phyloP scores from a whole-genome alignment of 1,139 yeast species.

The Yueomyces sp. region DNA sequence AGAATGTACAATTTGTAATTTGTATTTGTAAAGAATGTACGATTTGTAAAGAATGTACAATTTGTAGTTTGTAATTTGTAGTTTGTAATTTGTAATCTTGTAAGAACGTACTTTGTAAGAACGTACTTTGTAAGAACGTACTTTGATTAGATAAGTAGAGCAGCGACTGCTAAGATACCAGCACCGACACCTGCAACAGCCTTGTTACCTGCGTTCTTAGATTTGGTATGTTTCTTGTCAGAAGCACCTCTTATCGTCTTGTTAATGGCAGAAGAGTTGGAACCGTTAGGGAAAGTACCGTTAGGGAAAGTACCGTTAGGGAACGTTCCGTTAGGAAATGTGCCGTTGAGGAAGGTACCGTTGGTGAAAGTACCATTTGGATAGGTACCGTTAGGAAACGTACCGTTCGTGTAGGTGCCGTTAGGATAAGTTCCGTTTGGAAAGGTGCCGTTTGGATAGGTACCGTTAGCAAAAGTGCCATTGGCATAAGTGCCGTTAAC shows the following conservation, averaged over 20 bases:
- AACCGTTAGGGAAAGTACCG: background rate
- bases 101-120: too few species aligned
- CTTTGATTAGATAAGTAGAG: constrained; percentile 1
- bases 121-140: too few species aligned
- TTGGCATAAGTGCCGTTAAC: constrained; percentile 3
- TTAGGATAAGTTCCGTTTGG: background rate
- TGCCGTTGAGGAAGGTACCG: background rate
- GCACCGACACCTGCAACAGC: constrained; percentile 1
- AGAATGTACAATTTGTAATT: too few species aligned
- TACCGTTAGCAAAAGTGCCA: constrained; percentile 4
- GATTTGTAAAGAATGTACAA: too few species aligned
- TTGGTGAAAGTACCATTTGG: background rate
- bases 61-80: too few species aligned
- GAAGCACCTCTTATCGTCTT: background rate
- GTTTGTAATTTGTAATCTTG: too few species aligned
- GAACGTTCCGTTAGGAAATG: background rate
- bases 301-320: background rate
- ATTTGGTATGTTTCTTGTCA: constrained; percentile 1
- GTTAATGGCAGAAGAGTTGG: background rate
- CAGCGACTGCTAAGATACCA: constrained; percentile 1
- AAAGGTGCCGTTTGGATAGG: background rate
- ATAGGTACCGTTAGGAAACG: background rate
- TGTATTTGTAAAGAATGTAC: too few species aligned
- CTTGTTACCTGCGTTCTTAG: background rate
- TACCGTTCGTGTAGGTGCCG: background rate